Evolutionary conservation across 2,329 filamentous ascomycete species (phyloP).

Genomic region (Apiospora malaysiana): DNA sequence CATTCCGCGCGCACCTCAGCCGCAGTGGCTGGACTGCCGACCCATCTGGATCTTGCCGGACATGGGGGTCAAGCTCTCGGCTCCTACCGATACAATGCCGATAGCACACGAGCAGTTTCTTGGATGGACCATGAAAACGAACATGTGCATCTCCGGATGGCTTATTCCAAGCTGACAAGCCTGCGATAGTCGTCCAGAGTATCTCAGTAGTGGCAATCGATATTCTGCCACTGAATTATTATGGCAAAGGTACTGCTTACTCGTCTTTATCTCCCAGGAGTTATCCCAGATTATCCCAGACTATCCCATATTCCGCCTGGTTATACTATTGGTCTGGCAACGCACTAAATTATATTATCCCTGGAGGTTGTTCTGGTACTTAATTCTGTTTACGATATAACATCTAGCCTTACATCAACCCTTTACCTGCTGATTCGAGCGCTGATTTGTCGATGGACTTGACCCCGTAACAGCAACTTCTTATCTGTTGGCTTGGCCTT

Average conservation of each 20-base stretch:
- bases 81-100: not conserved
- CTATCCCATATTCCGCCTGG: no score
- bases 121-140: not conserved
- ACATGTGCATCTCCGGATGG: not conserved
- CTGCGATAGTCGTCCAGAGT: not conserved
- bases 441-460: not conserved
- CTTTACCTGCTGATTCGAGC: not conserved
- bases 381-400: no score
- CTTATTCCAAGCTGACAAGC: not conserved
- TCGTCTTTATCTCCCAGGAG: no score
- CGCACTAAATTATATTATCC: no score
- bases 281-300: no score
- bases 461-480: not conserved
- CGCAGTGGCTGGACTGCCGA: not conserved
- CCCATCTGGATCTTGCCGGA: not conserved
- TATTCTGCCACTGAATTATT: no score
- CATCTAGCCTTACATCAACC: not conserved
- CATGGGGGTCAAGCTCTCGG: not conserved
- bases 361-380: no score
- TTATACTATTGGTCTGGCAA: no score
- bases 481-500: not conserved
- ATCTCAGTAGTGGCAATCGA: no score
- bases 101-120: not conserved
- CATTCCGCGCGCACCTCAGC: not conserved
- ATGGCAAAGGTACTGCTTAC: no score